A percentile compares a stretch with the other conserved stretches of the same genome.
These are phyloP conservation scores for Penicillium glabrum DNA, from an alignment of 2,329 filamentous ascomycete genomes.

Conservation along the genomic window DNA sequence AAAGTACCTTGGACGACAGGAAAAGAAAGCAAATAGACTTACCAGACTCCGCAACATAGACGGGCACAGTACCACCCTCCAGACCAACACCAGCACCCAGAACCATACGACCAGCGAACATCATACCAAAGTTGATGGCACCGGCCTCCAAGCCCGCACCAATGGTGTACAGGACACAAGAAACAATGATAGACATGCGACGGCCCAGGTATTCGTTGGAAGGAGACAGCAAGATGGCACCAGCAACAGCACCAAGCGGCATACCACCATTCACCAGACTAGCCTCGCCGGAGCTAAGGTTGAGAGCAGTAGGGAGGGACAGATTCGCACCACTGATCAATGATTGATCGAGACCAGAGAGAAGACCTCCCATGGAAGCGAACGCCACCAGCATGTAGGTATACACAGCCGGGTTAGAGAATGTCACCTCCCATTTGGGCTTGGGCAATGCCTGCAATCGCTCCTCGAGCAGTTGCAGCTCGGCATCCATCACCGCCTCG, in stretches of 20 bases:
- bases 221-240: slow-evolving; percentile 66
- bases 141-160: slow-evolving; percentile 69
- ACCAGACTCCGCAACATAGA: slow-evolving; percentile 67
- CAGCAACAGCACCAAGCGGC: slow-evolving; percentile 69
- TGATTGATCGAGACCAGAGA: slow-evolving; percentile 71
- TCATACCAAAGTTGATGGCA: slow-evolving; percentile 69
- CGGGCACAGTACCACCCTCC: slow-evolving; percentile 71
- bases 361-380: slow-evolving; percentile 72
- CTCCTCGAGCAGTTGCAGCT: slow-evolving; percentile 30
- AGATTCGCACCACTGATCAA: slow-evolving; percentile 68
- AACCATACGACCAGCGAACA: slow-evolving; percentile 66
- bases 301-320: slow-evolving; percentile 61
- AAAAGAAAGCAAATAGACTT: slow-evolving; percentile 6
- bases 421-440: slow-evolving; percentile 48
- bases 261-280: slow-evolving; percentile 69
- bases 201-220: slow-evolving; percentile 68
- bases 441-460: slow-evolving; percentile 22
- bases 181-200: slow-evolving; percentile 67
- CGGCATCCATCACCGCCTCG: slow-evolving; percentile 34
- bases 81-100: slow-evolving; percentile 70
- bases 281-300: slow-evolving; percentile 57
- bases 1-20: not conserved
- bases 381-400: slow-evolving; percentile 69
- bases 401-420: slow-evolving; percentile 64
- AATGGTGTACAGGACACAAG: slow-evolving; percentile 68